Percentiles rank a stretch among this genome's conserved stretches.
Evolutionary conservation across 441 rosid genomes (phyloP).

Genomic region (Gossypium schwendimanii): DNA sequence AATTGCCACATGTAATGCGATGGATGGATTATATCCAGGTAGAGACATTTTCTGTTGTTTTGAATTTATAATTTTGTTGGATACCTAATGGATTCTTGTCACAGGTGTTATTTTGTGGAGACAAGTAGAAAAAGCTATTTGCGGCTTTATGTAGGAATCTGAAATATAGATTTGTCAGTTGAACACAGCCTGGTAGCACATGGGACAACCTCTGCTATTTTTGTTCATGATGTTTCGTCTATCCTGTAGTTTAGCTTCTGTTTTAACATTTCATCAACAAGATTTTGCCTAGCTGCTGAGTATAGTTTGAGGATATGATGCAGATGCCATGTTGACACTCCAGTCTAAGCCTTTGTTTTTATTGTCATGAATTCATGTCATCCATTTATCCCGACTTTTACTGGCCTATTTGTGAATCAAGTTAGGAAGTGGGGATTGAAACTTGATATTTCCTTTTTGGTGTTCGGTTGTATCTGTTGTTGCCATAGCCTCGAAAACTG

Average conservation of each 20-base stretch:
- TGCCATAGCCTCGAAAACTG: neutral
- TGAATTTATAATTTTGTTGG: neutral
- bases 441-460: neutral
- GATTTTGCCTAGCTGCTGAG: neutral
- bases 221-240: neutral
- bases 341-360: neutral
- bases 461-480: neutral
- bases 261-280: neutral
- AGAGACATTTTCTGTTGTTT: neutral
- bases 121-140: neutral
- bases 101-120: neutral
- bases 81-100: neutral
- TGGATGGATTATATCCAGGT: conserved; percentile 94
- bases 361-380: neutral
- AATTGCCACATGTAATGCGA: conserved; percentile 63
- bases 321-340: neutral
- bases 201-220: neutral
- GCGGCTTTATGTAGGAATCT: neutral
- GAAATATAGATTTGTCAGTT: neutral
- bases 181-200: neutral
- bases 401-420: neutral
- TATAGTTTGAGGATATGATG: neutral
- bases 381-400: neutral
- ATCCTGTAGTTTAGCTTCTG: neutral
- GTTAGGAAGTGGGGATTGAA: neutral